phyloP scores from a whole-genome alignment of 129 eudicot species.

The Cynara cardunculus region DNA sequence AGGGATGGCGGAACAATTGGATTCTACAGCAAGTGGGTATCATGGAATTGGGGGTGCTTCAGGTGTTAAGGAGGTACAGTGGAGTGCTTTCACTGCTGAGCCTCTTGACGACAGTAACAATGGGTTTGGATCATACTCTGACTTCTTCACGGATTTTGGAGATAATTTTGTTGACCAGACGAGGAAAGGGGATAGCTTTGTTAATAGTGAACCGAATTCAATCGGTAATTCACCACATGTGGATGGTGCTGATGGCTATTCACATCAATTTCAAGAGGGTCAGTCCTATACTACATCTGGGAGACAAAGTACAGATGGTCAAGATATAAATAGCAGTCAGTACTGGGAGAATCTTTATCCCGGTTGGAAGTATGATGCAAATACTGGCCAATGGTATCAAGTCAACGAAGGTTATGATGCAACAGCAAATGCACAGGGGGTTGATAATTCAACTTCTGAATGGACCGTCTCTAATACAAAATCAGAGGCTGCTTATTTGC shows the following conservation, averaged over 20 bases:
- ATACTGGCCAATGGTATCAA: slow-evolving; percentile 87
- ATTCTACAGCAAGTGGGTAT: slow-evolving; percentile 14
- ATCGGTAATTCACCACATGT: slow-evolving; percentile 21
- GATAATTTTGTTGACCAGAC: slow-evolving; percentile 30
- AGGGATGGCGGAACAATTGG: slow-evolving; percentile 7
- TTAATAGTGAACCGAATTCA: slow-evolving; percentile 25
- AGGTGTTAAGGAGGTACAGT: slow-evolving; percentile 79
- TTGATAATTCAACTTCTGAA: slow-evolving; percentile 29
- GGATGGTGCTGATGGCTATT: slow-evolving; percentile 32
- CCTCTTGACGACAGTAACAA: slow-evolving; percentile 28
- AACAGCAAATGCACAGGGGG: slow-evolving; percentile 32
- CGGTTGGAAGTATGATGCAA: slow-evolving; percentile 82
- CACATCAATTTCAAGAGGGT: slow-evolving; percentile 42
- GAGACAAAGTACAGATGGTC: slow-evolving; percentile 37
- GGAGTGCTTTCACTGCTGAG: slow-evolving; percentile 73
- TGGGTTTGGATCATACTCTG: slow-evolving; percentile 65
- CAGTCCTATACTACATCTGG: slow-evolving; percentile 32
- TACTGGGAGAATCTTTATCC: slow-evolving; percentile 89
- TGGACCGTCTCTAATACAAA: slow-evolving; percentile 44
- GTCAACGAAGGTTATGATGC: slow-evolving; percentile 45
- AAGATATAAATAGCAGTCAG: slow-evolving; percentile 48
- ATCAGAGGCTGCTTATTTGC: slow-evolving; percentile 56
- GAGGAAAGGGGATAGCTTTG: slow-evolving; percentile 24
- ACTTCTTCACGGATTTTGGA: slow-evolving; percentile 66
- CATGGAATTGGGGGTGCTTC: slow-evolving; percentile 36